phyloP scores from a whole-genome alignment of 2,329 filamentous ascomycete species.

The Orbilia quercus region DNA sequence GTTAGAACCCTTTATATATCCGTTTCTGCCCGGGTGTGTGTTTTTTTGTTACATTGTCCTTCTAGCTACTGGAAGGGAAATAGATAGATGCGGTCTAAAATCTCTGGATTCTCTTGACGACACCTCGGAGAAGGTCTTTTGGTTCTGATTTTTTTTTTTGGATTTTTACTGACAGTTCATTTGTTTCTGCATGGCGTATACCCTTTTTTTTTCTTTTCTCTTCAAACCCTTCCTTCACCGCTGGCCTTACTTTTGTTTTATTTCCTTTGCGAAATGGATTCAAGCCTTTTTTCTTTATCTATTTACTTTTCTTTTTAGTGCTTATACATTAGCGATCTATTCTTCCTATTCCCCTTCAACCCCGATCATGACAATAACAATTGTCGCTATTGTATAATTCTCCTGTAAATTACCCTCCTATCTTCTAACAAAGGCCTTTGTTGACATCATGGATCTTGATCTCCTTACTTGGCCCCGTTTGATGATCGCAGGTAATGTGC shows the following conservation, averaged over 20 bases:
- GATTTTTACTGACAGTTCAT: constrained; percentile 37
- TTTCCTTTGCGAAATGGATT: constrained; percentile 54
- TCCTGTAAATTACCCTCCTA: constrained; percentile 51
- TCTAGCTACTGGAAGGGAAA: constrained; percentile 21
- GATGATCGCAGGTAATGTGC: constrained; percentile 10
- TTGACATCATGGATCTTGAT: constrained; percentile 26
- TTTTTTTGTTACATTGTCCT: constrained; percentile 17
- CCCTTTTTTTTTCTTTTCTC: constrained; percentile 33
- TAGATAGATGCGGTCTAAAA: constrained; percentile 43
- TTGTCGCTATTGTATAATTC: constrained; percentile 52
- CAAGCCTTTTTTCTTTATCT: constrained; percentile 47
- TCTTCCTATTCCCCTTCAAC: constrained; percentile 11
- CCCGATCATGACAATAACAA: constrained; percentile 20
- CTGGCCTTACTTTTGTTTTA: constrained; percentile 18
- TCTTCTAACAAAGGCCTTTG: constrained; percentile 41
- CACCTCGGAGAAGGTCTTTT: constrained; percentile 42
- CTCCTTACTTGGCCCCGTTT: constrained; percentile 1
- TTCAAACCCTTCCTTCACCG: constrained; percentile 21
- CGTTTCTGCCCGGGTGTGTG: constrained; percentile 3
- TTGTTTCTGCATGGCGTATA: constrained; percentile 55
- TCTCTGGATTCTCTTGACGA: constrained; percentile 49
- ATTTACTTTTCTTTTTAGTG: constrained; percentile 44
- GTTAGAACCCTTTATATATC: constrained; percentile 24
- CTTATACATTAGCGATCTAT: constrained; percentile 55
- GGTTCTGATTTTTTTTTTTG: constrained; percentile 9